Evolutionary conservation across 805 yeast species (phyloP).

Genomic region (Cyberlindnera meyerae): DNA sequence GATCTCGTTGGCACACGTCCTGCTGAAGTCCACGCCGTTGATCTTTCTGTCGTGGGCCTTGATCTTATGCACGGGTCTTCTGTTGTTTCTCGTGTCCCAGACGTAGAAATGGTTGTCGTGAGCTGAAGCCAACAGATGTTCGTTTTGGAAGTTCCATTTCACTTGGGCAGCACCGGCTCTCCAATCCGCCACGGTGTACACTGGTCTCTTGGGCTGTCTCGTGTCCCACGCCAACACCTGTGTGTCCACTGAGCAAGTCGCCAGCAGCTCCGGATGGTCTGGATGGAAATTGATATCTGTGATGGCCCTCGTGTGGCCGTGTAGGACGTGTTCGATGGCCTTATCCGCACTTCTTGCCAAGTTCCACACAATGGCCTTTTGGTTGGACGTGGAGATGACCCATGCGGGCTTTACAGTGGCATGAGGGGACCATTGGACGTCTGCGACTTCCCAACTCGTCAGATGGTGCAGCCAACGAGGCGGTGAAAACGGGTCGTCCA

Average conservation of each 20-base stretch:
- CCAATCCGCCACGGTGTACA: slow-evolving; percentile 86
- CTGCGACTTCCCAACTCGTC: slow-evolving; percentile 98
- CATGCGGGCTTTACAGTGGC: slow-evolving; percentile 67
- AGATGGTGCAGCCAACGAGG: slow-evolving; percentile 91
- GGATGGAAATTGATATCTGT: slow-evolving; percentile 95
- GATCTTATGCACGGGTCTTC: slow-evolving; percentile 62
- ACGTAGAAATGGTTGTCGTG: slow-evolving; percentile 77
- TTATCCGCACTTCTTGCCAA: slow-evolving; percentile 59
- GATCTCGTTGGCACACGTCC: slow-evolving; percentile 51
- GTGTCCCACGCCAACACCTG: slow-evolving; percentile 88
- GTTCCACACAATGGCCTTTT: slow-evolving; percentile 94
- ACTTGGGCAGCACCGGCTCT: slow-evolving; percentile 92
- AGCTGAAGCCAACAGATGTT: slow-evolving; percentile 75
- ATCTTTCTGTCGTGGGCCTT: slow-evolving; percentile 81
- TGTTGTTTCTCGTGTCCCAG: slow-evolving; percentile 88
- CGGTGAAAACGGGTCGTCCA: slow-evolving; percentile 92
- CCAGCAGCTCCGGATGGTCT: slow-evolving; percentile 75
- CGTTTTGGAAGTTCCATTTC: slow-evolving; percentile 80
- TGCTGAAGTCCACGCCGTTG: slow-evolving; percentile 82
- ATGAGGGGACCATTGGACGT: slow-evolving; percentile 98
- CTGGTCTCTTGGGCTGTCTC: slow-evolving; percentile 72
- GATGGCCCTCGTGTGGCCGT: slow-evolving; percentile 88
- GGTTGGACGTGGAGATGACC: slow-evolving; percentile 93
- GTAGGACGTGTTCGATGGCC: slow-evolving; percentile 84
- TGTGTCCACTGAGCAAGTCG: slow-evolving; percentile 92